Evolutionary conservation across 2,329 filamentous ascomycete species (phyloP), one percentile per base, ranked within the genome.

Genomic region (Mollisiaceae sp.): DNA sequence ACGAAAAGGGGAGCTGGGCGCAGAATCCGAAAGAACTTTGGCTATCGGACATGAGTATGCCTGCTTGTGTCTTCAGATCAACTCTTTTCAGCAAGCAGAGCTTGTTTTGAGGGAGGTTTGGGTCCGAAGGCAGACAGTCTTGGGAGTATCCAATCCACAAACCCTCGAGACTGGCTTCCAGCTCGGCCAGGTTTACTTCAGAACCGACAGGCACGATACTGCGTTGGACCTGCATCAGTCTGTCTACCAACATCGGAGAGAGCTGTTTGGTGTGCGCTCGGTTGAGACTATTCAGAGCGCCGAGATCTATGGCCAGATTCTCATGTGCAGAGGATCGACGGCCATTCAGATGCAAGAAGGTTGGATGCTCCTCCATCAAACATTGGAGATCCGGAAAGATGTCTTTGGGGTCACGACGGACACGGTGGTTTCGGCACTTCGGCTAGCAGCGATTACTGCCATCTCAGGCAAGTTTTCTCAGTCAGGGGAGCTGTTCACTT

Each of bases 301-400:
- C 6, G 47, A 52, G 47, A 52, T 52, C 47, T 52, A 52, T 12
- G 47, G 47, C 20, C 47, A 52, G 47, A 52, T 52, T 32, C 22
- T 52, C 22, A 52, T 52, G 47, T 52, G 47, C 9, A 24, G 47
- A 52, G 20, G 27, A 27, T 52, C 47, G 1, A 27, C 47, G 15
- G 18, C 8, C 5, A 18, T 52, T 24, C 47, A 52, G 18, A 32
- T 52, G 1, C 47, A 52, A 15, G 20, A 52, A 27, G 47, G 47
- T 2, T 52, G 47, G 47, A 32, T 32, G 2, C 47, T 52, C 15
- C 20, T 52, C 1, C 47, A 52, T 27, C 47, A 52, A 20, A 52
- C 47, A 18, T 20, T 52, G 20, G 47, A 52, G 22, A 18, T 52
- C 47, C 47, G 22, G 9, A 52, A 52, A 27, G 47, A 52, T 18